Percentiles rank a stretch among this genome's conserved stretches.
Conservation (phyloP, 306 rosid genomes). For the Sicyos edulis region DNA sequence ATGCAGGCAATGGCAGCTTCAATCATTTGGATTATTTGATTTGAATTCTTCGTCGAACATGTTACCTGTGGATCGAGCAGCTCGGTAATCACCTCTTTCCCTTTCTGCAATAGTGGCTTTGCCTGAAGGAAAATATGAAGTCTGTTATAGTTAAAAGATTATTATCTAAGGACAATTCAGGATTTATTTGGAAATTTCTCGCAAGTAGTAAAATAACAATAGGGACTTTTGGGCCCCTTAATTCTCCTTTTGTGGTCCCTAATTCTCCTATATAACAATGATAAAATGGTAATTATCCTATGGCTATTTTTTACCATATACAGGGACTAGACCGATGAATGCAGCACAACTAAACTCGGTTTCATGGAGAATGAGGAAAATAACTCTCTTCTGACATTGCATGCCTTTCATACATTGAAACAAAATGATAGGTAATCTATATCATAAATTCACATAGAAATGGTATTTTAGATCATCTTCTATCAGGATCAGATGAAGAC, state of each 20-base stretch:
- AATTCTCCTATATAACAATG: too few species aligned
- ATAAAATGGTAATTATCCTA: too few species aligned
- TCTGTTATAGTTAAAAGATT: neutral
- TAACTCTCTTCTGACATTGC: neutral
- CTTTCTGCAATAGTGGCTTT: too few species aligned
- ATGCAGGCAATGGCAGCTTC: slow-evolving; percentile 85
- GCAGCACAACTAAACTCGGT: neutral
- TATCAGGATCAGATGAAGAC: neutral
- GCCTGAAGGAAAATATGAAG: neutral
- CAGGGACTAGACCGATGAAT: neutral
- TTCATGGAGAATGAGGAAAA: neutral
- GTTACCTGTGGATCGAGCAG: slow-evolving; percentile 72
- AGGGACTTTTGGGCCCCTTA: too few species aligned
- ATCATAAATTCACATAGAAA: neutral
- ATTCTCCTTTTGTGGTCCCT: too few species aligned
- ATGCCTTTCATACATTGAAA: neutral
- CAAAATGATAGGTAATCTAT: neutral
- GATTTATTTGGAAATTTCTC: too few species aligned
- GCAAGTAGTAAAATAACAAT: too few species aligned
- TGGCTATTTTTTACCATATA: neutral
- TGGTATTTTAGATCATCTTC: neutral
- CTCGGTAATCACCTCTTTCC: slow-evolving; percentile 79
- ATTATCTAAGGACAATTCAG: neutral
- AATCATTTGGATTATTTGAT: slow-evolving; percentile 65
- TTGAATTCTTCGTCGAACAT: slow-evolving; percentile 48